Evolutionary conservation across 495 filamentous ascomycete species (phyloP), one percentile per base, ranked within the genome.

Genomic region (Talaromyces proteolyticus): DNA sequence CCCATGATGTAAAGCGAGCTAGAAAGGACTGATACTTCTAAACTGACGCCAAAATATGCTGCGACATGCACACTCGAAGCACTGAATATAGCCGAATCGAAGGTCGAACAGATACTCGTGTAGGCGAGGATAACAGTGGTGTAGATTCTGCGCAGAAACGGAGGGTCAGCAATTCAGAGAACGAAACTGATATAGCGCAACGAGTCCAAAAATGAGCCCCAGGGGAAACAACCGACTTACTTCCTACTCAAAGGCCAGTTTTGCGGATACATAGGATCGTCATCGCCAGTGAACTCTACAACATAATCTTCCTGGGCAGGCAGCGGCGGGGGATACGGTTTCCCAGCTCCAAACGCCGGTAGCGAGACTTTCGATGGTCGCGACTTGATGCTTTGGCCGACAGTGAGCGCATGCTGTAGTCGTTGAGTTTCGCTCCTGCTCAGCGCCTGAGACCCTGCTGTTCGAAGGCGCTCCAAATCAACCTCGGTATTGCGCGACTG

Each of bases 241-340:
- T 94, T 94, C 68, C 86, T 89, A 52, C 58, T 75, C 21, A 86
- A 59, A 0, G 85, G 73, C 90, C 90, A 95, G 64, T 95, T 95
- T 65, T 87, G 84, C 0, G 89, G 85, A 64, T 95, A 86, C 39
- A 86, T 57, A 8, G 88, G 88, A 62, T 95, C 89, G 54, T 88
- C 76, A 1, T 78, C 81, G 0, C 89, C 87, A 44, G 84, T 80
- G 54, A 94, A 95, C 55, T 92, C 90, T 16, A 95, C 90, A 2
- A 94, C 88, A 69, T 93, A 95, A 51, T 86, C 82, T 56, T 93
- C 90, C 56, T 77, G 75, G 19, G 79, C 79, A 4, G 87, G 87
- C 37, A 94, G 62, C 0, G 65, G 72, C 3, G 86, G 88, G 8
- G 89, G 90, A 65, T 84, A 91, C 10, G 85, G 77, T 63, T 91